phyloP scores from a whole-genome alignment of 108 stramenopile genomes.

The Pseudonitzschia multistriata region DNA sequence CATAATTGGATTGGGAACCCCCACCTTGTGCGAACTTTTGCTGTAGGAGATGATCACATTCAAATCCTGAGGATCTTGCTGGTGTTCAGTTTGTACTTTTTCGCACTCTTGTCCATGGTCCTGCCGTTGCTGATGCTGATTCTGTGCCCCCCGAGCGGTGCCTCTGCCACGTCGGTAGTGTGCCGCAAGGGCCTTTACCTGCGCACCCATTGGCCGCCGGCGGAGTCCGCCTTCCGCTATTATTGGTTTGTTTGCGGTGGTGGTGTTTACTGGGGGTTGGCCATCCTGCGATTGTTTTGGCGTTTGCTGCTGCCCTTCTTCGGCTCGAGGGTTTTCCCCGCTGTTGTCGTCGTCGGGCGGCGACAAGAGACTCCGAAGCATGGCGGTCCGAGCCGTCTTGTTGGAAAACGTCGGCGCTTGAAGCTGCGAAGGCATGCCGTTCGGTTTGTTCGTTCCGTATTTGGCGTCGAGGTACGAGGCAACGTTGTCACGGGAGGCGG shows the following conservation, averaged over 20 bases:
- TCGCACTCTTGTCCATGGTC: neutral
- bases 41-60: too few relatives aligned
- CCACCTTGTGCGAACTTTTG: neutral
- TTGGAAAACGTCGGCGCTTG: neutral
- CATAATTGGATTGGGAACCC: constrained; percentile 1
- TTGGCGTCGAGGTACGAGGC: neutral
- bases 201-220: neutral
- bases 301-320: neutral
- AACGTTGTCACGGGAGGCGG: neutral
- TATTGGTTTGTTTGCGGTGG: too few relatives aligned
- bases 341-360: neutral
- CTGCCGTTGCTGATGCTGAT: neutral
- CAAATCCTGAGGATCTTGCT: too few relatives aligned
- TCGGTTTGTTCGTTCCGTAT: neutral
- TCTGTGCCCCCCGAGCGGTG: constrained; percentile 4
- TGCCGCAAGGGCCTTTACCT: neutral
- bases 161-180: neutral
- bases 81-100: too few relatives aligned
- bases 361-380: neutral
- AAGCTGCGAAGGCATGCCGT: neutral
- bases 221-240: neutral
- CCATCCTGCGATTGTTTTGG: neutral
- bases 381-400: neutral
- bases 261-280: too few relatives aligned
- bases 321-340: neutral